phyloP scores from a whole-genome alignment of 805 yeast genomes.

The Ogataea nonfermentans region DNA sequence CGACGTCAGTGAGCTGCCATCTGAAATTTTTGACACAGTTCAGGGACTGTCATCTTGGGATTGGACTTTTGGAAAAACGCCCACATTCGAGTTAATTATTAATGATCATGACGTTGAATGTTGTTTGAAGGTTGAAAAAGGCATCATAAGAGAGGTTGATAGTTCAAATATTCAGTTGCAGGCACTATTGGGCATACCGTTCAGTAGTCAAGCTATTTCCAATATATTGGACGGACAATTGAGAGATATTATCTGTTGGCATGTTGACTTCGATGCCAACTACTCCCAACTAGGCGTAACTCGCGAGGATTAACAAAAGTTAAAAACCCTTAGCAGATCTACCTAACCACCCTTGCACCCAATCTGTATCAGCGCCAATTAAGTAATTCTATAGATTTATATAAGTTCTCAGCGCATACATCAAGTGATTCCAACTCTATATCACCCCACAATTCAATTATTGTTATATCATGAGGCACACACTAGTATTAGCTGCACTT shows the following conservation, averaged over 20 bases:
- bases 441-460: background rate
- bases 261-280: constrained; percentile 24
- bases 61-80: constrained; percentile 79
- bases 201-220: constrained; percentile 20
- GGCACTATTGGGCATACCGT: constrained; percentile 17
- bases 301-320: no score
- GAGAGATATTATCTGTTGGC: constrained; percentile 25
- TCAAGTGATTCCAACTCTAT: background rate
- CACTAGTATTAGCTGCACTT: background rate
- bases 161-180: constrained; percentile 17
- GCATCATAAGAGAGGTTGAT: constrained; percentile 27
- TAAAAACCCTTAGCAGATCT: background rate
- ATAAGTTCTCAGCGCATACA: constrained; percentile 1
- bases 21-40: constrained; percentile 41
- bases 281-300: constrained; percentile 5
- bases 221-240: constrained; percentile 3
- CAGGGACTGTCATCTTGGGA: constrained; percentile 53
- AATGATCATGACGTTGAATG: constrained; percentile 29
- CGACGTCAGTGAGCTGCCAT: constrained; percentile 26
- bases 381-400: constrained; percentile 12
- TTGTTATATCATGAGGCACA: constrained; percentile 1
- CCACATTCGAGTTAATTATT: constrained; percentile 60
- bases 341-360: background rate
- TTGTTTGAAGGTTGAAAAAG: constrained; percentile 52
- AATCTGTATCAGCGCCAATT: constrained; percentile 10